Percentiles rank a stretch among this genome's conserved stretches.
Conservation (phyloP, 1,284 basidiomycete genomes). For the Cutaneotrichosporon sp. region DNA sequence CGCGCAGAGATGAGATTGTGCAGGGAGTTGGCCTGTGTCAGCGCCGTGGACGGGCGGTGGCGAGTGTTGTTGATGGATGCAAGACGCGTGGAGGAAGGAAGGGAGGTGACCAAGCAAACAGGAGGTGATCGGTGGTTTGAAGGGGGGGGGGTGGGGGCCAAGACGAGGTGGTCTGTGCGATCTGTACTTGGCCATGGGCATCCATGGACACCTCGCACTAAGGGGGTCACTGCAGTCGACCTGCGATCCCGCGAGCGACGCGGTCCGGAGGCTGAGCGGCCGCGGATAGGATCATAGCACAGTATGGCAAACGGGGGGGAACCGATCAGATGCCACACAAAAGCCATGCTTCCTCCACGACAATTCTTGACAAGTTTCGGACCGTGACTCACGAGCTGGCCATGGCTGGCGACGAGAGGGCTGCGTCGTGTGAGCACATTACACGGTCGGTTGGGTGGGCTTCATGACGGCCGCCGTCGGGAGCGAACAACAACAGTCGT, state of each 20-base stretch:
- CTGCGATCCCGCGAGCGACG: not conserved
- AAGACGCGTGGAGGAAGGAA: not conserved
- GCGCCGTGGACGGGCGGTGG: not conserved
- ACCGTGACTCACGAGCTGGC: not conserved
- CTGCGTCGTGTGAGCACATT: not conserved
- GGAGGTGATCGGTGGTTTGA: not conserved
- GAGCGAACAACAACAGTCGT: not conserved
- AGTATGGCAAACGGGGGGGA: not conserved
- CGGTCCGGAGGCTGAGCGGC: not conserved
- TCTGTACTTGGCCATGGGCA: no score
- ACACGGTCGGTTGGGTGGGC: not conserved
- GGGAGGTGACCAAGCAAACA: not conserved
- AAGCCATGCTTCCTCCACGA: not conserved
- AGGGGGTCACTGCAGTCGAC: not conserved
- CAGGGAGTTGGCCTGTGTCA: not conserved
- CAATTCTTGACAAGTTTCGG: not conserved
- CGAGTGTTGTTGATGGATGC: not conserved
- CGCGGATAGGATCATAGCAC: not conserved
- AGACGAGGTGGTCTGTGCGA: slow-evolving; percentile 2
- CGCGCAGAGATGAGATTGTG: not conserved
- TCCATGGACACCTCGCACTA: no score
- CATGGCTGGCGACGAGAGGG: slow-evolving; percentile 4
- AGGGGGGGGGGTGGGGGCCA: not conserved
- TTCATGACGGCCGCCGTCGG: not conserved
- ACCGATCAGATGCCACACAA: not conserved